phyloP scores from a whole-genome alignment of 2,329 filamentous ascomycete species.

The Exophiala viscosa region DNA sequence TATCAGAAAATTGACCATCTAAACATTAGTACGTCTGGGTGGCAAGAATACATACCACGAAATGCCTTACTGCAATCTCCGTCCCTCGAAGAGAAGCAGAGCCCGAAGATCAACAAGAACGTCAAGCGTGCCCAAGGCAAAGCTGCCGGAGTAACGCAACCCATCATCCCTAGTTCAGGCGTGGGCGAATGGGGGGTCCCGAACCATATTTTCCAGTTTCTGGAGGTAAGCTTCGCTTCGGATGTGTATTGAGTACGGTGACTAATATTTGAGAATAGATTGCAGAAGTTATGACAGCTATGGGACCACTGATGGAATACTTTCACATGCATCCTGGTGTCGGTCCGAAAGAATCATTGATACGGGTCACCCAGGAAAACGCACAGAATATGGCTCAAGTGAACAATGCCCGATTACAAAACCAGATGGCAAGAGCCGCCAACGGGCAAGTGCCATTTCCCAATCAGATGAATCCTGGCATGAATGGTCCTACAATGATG shows the following conservation, averaged over 20 bases:
- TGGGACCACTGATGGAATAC: constrained; percentile 59
- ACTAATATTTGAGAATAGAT: constrained; percentile 45
- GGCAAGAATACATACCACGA: constrained; percentile 81
- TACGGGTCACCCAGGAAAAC: constrained; percentile 46
- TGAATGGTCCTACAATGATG: constrained; percentile 50
- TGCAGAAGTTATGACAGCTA: constrained; percentile 62
- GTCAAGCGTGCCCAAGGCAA: constrained; percentile 47
- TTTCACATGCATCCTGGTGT: constrained; percentile 52
- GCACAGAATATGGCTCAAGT: constrained; percentile 31
- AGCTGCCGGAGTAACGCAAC: constrained; percentile 28
- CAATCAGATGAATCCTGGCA: constrained; percentile 38
- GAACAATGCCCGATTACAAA: constrained; percentile 20
- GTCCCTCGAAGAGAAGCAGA: constrained; percentile 51
- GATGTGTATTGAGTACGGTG: background rate
- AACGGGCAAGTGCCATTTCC: constrained; percentile 30
- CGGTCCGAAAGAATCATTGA: constrained; percentile 54
- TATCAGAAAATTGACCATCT: constrained; percentile 79
- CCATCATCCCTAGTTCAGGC: constrained; percentile 44
- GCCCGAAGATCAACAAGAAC: constrained; percentile 57
- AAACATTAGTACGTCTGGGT: constrained; percentile 70
- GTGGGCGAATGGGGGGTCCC: constrained; percentile 52
- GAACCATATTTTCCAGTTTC: constrained; percentile 54
- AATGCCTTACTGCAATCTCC: constrained; percentile 47
- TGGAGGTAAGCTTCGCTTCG: constrained; percentile 52
- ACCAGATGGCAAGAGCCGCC: constrained; percentile 25